phyloP scores from a whole-genome alignment of 176 grass and related monocot species.

The Musa troglodytarum region DNA sequence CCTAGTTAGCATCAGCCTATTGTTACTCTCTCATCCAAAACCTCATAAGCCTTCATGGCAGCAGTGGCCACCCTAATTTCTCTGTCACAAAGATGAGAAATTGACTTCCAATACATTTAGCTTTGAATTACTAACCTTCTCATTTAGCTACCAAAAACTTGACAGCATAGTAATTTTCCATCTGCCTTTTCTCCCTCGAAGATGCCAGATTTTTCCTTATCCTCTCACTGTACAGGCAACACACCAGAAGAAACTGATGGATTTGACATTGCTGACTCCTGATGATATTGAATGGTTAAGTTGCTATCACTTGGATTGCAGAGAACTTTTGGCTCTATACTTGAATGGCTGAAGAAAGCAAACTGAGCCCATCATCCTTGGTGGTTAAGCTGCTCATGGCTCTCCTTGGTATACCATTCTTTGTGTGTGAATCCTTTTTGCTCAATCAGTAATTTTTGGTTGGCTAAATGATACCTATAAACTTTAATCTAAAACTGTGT shows the following conservation, averaged over 20 bases:
- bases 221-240: conserved; percentile 38
- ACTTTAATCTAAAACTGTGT: too few relatives aligned
- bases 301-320: conserved; percentile 55
- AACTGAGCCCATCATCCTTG: conserved; percentile 41
- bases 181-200: too few relatives aligned
- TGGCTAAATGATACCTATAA: too few relatives aligned
- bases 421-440: neutral
- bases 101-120: too few relatives aligned
- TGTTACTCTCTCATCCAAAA: too few relatives aligned
- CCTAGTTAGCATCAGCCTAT: too few relatives aligned
- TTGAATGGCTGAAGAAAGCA: conserved; percentile 71
- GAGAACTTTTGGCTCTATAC: conserved; percentile 41
- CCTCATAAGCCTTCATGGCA: too few relatives aligned
- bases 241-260: conserved; percentile 73
- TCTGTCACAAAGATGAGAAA: too few relatives aligned
- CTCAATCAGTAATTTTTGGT: neutral
- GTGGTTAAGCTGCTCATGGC: conserved; percentile 14
- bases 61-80: too few relatives aligned
- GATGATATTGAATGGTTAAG: conserved; percentile 86
- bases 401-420: neutral
- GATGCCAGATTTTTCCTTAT: neutral
- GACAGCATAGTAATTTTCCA: too few relatives aligned
- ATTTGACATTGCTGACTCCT: conserved; percentile 40
- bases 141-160: too few relatives aligned
- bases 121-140: too few relatives aligned